A percentile compares a stretch with the other conserved stretches of the same genome.
These are phyloP conservation scores for Strombidium stylifer DNA, from an alignment of 73 alveolate species.

Conservation along the genomic window DNA sequence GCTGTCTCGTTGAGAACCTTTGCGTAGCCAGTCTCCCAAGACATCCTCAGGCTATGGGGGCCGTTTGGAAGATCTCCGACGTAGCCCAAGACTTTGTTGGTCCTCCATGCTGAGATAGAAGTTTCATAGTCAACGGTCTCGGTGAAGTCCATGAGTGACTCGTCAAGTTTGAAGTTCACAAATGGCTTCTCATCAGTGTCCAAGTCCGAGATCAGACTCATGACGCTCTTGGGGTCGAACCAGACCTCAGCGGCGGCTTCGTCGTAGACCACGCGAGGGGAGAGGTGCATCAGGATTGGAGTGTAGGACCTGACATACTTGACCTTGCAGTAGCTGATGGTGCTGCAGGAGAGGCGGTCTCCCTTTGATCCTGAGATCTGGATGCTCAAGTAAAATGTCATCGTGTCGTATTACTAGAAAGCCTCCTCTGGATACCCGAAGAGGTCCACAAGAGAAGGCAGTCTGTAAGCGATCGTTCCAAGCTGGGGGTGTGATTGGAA, in stretches of 20 bases:
- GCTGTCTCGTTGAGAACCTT: background rate
- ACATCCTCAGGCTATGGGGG: background rate
- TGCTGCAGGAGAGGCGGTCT: too few species aligned
- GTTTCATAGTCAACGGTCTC: background rate
- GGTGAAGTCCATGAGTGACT: background rate
- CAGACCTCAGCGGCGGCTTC: conserved; percentile 5
- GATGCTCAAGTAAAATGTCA: background rate
- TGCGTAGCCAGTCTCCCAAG: conserved; percentile 11
- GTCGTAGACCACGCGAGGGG: conserved; percentile 11
- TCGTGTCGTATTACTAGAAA: background rate
- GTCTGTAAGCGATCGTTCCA: conserved; percentile 11
- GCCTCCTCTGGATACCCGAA: background rate
- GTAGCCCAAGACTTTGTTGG: conserved; percentile 4
- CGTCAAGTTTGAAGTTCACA: conserved; percentile 3
- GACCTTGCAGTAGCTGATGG: conserved; percentile 13
- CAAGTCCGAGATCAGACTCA: background rate
- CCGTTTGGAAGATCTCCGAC: conserved; percentile 1
- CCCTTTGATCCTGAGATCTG: too few species aligned
- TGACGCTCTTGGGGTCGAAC: conserved; percentile 13
- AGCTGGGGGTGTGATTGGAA: conserved; percentile 3
- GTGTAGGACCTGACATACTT: conserved; percentile 8
- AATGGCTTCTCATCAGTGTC: background rate
- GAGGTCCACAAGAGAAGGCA: conserved; percentile 13
- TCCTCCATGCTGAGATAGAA: background rate
- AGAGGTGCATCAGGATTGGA: conserved; percentile 6